Percentiles rank a stretch among this genome's conserved stretches.
phyloP scores from a whole-genome alignment of 805 yeast genomes.

The Candida lessepsii region DNA sequence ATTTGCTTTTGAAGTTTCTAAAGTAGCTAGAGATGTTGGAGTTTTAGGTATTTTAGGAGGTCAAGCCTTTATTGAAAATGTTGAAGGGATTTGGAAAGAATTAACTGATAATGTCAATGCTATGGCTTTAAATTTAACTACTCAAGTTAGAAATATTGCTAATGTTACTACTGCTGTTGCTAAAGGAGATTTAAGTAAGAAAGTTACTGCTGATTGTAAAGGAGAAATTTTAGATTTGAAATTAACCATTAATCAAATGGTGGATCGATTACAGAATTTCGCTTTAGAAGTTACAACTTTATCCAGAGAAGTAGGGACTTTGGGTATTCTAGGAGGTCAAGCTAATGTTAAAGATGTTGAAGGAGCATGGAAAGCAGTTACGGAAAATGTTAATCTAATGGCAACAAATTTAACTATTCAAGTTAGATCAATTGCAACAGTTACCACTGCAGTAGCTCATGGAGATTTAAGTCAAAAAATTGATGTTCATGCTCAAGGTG shows the following conservation, averaged over 20 bases:
- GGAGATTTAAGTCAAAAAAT: constrained; percentile 85
- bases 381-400: constrained; percentile 47
- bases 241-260: constrained; percentile 50
- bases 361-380: constrained; percentile 52
- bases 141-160: constrained; percentile 85
- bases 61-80: constrained; percentile 75
- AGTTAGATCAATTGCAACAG: constrained; percentile 86
- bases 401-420: constrained; percentile 61
- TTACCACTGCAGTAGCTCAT: constrained; percentile 88
- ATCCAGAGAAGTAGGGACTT: constrained; percentile 47
- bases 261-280: constrained; percentile 49
- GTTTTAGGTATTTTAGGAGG: constrained; percentile 88
- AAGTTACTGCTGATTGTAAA: constrained; percentile 83
- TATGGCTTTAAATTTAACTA: constrained; percentile 84
- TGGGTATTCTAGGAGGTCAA: constrained; percentile 50
- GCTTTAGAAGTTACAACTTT: constrained; percentile 47
- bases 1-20: constrained; percentile 81
- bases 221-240: constrained; percentile 53
- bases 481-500: constrained; percentile 89
- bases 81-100: constrained; percentile 86
- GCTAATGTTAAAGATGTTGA: constrained; percentile 51
- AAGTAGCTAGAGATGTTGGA: constrained; percentile 88
- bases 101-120: constrained; percentile 85
- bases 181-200: constrained; percentile 75
- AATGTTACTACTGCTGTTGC: constrained; percentile 88